These are phyloP conservation scores for Triticum timopheevii DNA, from an alignment of 176 grass and related monocot species.

Conservation along the genomic window DNA sequence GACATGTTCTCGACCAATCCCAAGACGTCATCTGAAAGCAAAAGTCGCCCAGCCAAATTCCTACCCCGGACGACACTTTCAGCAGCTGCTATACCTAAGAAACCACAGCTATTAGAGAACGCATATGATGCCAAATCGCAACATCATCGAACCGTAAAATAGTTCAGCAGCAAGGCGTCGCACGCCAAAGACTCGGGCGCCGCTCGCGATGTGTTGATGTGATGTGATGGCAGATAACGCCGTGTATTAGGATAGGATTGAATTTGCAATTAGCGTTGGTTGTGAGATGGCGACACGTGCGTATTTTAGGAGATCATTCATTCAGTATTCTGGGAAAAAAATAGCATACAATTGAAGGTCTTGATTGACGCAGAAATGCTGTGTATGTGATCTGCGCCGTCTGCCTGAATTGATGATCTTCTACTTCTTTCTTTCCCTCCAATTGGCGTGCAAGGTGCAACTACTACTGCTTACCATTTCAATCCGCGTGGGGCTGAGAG, in stretches of 20 bases:
- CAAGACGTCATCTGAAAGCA: background rate
- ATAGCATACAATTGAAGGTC: background rate
- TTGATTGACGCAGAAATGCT: background rate
- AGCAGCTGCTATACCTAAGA: background rate
- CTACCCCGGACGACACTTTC: background rate
- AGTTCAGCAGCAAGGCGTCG: background rate
- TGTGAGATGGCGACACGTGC: background rate
- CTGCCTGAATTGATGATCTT: background rate
- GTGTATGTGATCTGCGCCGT: background rate
- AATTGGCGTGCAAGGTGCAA: background rate
- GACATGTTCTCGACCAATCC: background rate
- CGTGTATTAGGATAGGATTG: background rate
- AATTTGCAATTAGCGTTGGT: background rate
- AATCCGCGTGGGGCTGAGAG: background rate
- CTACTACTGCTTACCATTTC: background rate
- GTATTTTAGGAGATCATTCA: background rate
- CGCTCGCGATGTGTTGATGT: background rate
- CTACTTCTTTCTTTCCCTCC: background rate
- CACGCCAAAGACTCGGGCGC: background rate
- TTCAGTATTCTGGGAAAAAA: too few species aligned
- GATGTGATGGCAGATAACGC: background rate
- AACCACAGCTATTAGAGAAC: background rate
- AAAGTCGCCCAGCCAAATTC: conserved; percentile 17
- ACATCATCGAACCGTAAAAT: background rate
- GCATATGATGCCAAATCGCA: conserved; percentile 7